Evolutionary conservation across 164 flowering plant species (phyloP).

Genomic region (Tetracentron sinense): DNA sequence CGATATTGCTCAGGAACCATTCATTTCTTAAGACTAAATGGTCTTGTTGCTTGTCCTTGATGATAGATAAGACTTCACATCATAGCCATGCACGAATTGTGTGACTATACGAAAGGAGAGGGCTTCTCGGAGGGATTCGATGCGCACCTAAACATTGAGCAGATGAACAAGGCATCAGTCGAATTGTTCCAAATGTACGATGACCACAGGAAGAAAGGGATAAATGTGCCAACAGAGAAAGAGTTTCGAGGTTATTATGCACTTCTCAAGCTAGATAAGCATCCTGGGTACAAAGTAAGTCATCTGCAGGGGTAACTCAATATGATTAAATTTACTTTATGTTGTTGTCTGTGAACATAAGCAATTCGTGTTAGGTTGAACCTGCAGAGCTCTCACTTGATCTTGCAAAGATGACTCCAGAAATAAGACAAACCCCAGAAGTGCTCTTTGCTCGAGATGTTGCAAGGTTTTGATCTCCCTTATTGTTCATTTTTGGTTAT

Average conservation of each 20-base stretch:
- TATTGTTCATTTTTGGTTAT: not conserved
- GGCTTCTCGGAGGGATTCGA: conserved; percentile 98
- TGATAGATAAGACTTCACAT: conserved; percentile 92
- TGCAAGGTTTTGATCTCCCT: conserved; percentile 57
- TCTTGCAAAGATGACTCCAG: conserved; percentile 94
- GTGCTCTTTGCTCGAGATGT: conserved; percentile 94
- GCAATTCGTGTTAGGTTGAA: conserved; percentile 68
- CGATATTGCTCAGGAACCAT: not conserved
- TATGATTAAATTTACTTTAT: conserved; percentile 11
- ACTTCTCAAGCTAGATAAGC: conserved; percentile 92
- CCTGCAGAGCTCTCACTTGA: conserved; percentile 98
- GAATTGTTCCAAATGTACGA: conserved; percentile 95
- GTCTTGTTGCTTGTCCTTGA: not conserved
- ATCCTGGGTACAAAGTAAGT: conserved; percentile 96
- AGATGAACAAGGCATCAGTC: conserved; percentile 97
- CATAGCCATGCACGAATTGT: conserved; percentile 95
- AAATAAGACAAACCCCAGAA: conserved; percentile 77
- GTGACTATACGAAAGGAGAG: conserved; percentile 90
- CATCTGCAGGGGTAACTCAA: conserved; percentile 3
- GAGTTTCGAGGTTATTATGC: conserved; percentile 99
- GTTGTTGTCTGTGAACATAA: conserved; percentile 19
- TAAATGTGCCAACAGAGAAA: conserved; percentile 62
- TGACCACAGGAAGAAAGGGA: conserved; percentile 92
- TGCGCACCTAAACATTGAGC: conserved; percentile 98
- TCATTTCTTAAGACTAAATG: not conserved